phyloP scores from a whole-genome alignment of 192 early-diverging fungal species.

The Coemansia sp. region DNA sequence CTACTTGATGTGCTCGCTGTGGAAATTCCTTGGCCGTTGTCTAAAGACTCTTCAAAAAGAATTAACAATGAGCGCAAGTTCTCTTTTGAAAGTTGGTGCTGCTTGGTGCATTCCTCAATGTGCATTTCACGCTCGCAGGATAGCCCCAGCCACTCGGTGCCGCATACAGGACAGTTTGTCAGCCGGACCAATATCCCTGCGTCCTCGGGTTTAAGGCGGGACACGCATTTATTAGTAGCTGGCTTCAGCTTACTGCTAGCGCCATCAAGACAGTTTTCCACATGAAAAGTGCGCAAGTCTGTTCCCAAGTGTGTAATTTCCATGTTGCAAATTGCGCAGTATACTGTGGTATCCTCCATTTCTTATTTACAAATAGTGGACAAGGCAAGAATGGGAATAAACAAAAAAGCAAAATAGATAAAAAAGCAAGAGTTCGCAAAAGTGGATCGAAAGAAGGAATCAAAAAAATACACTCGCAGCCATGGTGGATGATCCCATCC shows the following conservation, averaged over 20 bases:
- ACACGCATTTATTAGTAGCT: not conserved
- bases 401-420: constrained; percentile 2
- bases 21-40: not conserved
- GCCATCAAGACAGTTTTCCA: constrained; percentile 28
- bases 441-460: not conserved
- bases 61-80: constrained; percentile 21
- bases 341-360: constrained; percentile 3
- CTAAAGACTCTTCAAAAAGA: constrained; percentile 40
- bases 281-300: constrained; percentile 24
- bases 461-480: no score
- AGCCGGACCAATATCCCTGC: constrained; percentile 19
- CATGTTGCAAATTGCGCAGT: constrained; percentile 28
- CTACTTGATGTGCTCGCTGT: not conserved
- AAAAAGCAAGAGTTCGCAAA: not conserved
- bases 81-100: constrained; percentile 17
- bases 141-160: constrained; percentile 14
- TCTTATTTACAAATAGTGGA: not conserved
- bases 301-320: constrained; percentile 24
- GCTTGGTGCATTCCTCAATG: constrained; percentile 22
- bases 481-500: not conserved
- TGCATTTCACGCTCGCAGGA: constrained; percentile 18
- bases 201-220: not conserved
- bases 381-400: not conserved
- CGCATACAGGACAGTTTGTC: constrained; percentile 39
- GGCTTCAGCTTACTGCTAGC: not conserved